Conservation (phyloP, 176 grass and related monocot species). For the Dendrocalamus sinicus region DNA sequence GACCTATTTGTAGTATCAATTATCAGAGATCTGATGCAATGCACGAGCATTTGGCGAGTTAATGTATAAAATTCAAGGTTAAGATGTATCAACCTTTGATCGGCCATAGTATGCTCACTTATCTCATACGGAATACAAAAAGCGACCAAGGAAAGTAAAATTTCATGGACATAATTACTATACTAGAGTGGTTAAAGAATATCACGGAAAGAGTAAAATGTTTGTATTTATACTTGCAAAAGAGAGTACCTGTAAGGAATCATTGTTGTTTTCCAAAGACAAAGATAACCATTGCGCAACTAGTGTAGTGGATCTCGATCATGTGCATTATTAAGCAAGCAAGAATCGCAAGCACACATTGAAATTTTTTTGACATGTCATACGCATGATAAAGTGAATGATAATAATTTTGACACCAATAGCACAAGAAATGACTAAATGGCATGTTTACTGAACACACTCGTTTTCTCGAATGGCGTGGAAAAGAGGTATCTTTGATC, state of each 20-base stretch:
- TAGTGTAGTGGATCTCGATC: background rate
- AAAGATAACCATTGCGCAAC: background rate
- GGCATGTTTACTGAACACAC: slow-evolving; percentile 6
- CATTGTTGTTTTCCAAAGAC: background rate
- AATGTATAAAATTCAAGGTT: too few relatives aligned
- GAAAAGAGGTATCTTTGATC: background rate
- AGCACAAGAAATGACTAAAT: background rate
- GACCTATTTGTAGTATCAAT: too few relatives aligned
- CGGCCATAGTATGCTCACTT: too few relatives aligned
- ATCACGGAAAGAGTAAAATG: background rate
- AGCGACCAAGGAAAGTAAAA: background rate
- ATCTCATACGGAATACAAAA: too few relatives aligned
- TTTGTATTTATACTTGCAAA: background rate
- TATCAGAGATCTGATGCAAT: too few relatives aligned
- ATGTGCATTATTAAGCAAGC: background rate
- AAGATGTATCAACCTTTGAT: too few relatives aligned
- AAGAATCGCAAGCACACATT: background rate
- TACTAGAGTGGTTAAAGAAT: background rate
- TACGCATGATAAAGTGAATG: background rate
- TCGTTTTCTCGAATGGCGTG: background rate
- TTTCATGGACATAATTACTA: background rate
- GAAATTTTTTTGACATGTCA: background rate
- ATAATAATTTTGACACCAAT: background rate
- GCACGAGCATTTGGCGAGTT: too few relatives aligned
- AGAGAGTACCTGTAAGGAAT: background rate